phyloP scores from a whole-genome alignment of 2,329 filamentous ascomycete species.

The Talaromyces sp. region DNA sequence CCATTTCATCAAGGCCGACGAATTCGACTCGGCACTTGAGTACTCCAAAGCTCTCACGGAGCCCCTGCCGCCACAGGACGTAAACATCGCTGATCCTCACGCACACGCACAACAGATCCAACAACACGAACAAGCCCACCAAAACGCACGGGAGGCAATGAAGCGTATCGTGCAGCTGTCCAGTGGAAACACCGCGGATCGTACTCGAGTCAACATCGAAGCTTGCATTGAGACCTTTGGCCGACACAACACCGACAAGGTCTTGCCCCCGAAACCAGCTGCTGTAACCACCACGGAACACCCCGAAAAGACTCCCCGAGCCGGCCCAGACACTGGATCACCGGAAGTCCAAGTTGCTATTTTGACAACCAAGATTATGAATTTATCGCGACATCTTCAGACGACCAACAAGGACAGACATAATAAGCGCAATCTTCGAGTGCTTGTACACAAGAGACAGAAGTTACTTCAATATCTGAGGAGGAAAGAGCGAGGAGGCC shows the following conservation, averaged over 20 bases:
- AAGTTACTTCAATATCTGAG: constrained; percentile 84
- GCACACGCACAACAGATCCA: constrained; percentile 35
- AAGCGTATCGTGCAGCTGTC: constrained; percentile 72
- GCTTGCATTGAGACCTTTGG: constrained; percentile 86
- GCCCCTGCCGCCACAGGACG: constrained; percentile 32
- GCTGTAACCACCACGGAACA: constrained; percentile 43
- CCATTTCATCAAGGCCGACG: constrained; percentile 66
- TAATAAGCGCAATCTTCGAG: constrained; percentile 84
- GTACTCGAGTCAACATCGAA: constrained; percentile 75
- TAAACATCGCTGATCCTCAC: constrained; percentile 36
- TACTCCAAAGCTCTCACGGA: constrained; percentile 63
- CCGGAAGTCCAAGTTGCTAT: constrained; percentile 98
- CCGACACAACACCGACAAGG: constrained; percentile 78
- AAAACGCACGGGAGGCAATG: constrained; percentile 70
- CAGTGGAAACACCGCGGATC: constrained; percentile 75
- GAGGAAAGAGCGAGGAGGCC: constrained; percentile 83
- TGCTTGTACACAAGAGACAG: constrained; percentile 84
- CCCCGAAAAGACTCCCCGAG: constrained; percentile 57
- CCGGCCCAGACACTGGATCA: constrained; percentile 90
- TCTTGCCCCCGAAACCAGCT: constrained; percentile 59
- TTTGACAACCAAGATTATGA: constrained; percentile 87
- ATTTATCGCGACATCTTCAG: constrained; percentile 69
- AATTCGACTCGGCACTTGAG: constrained; percentile 64
- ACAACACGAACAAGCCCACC: constrained; percentile 56
- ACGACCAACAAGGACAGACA: constrained; percentile 79